These are phyloP conservation scores for Phytophthora cryptogea DNA, from an alignment of 352 stramenopile species.

Conservation along the genomic window DNA sequence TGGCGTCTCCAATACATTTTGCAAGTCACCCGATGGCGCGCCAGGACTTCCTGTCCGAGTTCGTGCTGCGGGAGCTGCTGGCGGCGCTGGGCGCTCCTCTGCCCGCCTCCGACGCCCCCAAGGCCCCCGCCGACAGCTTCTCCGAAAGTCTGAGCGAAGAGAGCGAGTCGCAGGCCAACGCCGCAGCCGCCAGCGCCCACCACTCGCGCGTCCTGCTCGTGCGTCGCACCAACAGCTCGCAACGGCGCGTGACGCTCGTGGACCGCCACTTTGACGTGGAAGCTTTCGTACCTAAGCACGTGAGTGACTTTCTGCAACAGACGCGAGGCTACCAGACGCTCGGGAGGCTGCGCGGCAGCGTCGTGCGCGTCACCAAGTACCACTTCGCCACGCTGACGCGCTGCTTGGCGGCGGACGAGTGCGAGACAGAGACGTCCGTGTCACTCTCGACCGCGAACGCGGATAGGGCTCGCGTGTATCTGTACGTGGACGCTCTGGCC, in stretches of 20 bases:
- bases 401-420: conserved; percentile 32
- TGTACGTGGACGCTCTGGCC: conserved; percentile 50
- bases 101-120: neutral
- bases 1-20: neutral
- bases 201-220: conserved; percentile 59
- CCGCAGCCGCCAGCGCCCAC: neutral
- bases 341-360: conserved; percentile 47
- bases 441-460: conserved; percentile 14
- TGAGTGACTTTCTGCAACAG: conserved; percentile 25
- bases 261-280: conserved; percentile 52
- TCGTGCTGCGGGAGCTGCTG: conserved; percentile 62
- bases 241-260: conserved; percentile 51
- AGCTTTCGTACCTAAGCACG: conserved; percentile 48
- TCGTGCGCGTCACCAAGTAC: conserved; percentile 65
- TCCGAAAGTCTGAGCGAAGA: conserved; percentile 54
- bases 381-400: conserved; percentile 53
- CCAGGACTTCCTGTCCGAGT: conserved; percentile 44
- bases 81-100: conserved; percentile 41
- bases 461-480: conserved; percentile 33
- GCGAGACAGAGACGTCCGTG: conserved; percentile 22
- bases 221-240: conserved; percentile 40
- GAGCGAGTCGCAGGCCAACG: conserved; percentile 49
- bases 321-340: conserved; percentile 42
- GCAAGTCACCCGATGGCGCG: conserved; percentile 16
- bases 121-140: conserved; percentile 33